Conservation (phyloP, 2,329 filamentous ascomycete species). For the Scedosporium apiospermum region DNA sequence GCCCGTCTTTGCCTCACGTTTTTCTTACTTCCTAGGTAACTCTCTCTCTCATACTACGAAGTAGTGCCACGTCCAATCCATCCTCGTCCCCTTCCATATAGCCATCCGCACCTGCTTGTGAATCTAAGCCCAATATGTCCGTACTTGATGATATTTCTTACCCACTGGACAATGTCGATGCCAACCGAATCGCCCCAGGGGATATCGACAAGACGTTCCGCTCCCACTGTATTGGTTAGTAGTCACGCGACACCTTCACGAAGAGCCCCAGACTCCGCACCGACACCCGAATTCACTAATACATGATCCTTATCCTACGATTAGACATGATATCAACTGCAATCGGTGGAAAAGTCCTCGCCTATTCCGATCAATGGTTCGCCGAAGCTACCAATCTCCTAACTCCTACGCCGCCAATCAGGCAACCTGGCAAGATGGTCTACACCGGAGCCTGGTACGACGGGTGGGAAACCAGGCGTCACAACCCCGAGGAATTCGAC, state of each 20-base stretch:
- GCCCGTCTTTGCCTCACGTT: neutral
- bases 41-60: neutral
- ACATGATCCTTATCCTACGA: neutral
- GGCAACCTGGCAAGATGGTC: conserved; percentile 58
- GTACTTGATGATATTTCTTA: conserved; percentile 29
- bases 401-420: conserved; percentile 53
- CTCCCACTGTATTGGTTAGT: conserved; percentile 51
- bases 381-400: conserved; percentile 55
- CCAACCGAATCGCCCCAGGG: conserved; percentile 36
- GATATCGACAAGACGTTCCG: conserved; percentile 54
- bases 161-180: conserved; percentile 44
- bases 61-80: neutral
- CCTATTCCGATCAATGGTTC: conserved; percentile 60
- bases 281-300: neutral
- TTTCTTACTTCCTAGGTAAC: neutral
- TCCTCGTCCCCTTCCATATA: neutral
- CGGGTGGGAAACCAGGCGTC: conserved; percentile 59
- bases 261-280: neutral
- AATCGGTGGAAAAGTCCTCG: conserved; percentile 54
- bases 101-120: neutral
- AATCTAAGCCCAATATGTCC: conserved; percentile 1
- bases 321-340: conserved; percentile 52
- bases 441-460: conserved; percentile 63
- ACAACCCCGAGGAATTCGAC: conserved; percentile 56
- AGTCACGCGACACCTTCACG: neutral